Base-by-base conservation (phyloP, 2,329 filamentous ascomycete species). In the Aspergillus ibericus region DNA sequence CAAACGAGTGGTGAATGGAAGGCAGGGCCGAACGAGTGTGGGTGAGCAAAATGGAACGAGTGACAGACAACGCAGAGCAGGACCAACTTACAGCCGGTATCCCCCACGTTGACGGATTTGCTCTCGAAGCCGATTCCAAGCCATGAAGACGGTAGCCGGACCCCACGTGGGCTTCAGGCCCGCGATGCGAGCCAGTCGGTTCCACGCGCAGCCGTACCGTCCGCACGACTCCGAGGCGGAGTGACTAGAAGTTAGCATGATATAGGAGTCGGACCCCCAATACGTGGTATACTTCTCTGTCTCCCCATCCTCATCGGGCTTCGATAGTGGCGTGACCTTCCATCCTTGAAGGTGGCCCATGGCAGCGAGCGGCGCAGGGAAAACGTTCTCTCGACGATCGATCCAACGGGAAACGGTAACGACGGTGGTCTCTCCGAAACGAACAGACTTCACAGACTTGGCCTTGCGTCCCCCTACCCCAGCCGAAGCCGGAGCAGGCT, bases 371-470 rank as follows among this genome's bases (percentile, higher is more conserved):
- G 54, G 40, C 15, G 15, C 56, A 8, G 42, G 47, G 46, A 62
- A 65, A 32, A 61, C 62, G 59, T 72, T 58, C 44, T 60, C 47
- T 42, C 60, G 63, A 29, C 62, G 63, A 9, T 63, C 63, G 59
- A 73, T 70, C 69, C 69, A 71, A 58, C 63, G 66, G 53, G 65
- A 59, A 48, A 72, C 67, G 16, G 62, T 42, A 38, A 59, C 42
- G 53, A 68, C 63, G 16, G 61, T 65, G 44, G 50, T 59, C 35
- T 63, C 65, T 27, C 63, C 64, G 63, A 72, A 71, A 56, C 63
- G 65, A 59, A 72, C 64, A 46, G 54, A 49, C 56, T 68, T 68
- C 56, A 57, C 54, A 56, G 58, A 47, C 58, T 58, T 58, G 53
- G 42, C 52, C 55, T 65, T 64, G 55, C 55, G 55, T 20, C 5